Conservation (phyloP, 2,329 filamentous ascomycete species). For the Verticillium albo-atrum region DNA sequence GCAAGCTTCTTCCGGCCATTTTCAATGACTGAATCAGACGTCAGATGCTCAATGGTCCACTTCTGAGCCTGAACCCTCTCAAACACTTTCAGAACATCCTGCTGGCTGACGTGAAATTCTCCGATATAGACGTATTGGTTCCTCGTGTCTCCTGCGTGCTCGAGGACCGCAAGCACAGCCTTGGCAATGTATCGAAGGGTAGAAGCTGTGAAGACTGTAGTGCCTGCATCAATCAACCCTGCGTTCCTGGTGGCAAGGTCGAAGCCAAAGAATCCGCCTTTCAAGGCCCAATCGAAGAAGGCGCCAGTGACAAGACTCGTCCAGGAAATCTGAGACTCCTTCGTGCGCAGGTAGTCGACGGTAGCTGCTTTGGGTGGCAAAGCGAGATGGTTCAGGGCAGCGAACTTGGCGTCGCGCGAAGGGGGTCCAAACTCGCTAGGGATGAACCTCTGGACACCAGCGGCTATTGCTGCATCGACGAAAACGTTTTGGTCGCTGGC, state of each 20-base stretch:
- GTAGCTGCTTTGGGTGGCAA: neutral
- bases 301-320: slow-evolving; percentile 11
- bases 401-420: neutral
- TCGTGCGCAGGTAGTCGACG: slow-evolving; percentile 1
- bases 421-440: slow-evolving; percentile 49
- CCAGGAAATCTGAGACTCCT: neutral
- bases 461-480: slow-evolving; percentile 49
- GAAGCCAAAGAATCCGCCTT: slow-evolving; percentile 9
- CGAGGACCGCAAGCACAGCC: neutral
- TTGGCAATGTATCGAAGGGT: neutral
- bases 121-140: neutral
- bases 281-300: slow-evolving; percentile 20
- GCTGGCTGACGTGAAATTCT: neutral
- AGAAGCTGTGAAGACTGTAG: neutral
- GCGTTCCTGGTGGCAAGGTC: slow-evolving; percentile 11
- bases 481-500: slow-evolving; percentile 37
- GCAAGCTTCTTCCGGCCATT: neutral
- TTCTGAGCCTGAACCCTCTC: neutral
- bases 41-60: neutral
- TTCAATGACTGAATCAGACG: neutral
- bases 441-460: slow-evolving; percentile 56
- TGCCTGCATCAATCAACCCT: slow-evolving; percentile 2
- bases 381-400: neutral
- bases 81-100: neutral
- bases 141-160: neutral